A percentile compares a stretch with the other conserved stretches of the same genome.
Evolutionary conservation across 352 stramenopile genomes (phyloP).

Genomic region (Globisporangium echinulatum): DNA sequence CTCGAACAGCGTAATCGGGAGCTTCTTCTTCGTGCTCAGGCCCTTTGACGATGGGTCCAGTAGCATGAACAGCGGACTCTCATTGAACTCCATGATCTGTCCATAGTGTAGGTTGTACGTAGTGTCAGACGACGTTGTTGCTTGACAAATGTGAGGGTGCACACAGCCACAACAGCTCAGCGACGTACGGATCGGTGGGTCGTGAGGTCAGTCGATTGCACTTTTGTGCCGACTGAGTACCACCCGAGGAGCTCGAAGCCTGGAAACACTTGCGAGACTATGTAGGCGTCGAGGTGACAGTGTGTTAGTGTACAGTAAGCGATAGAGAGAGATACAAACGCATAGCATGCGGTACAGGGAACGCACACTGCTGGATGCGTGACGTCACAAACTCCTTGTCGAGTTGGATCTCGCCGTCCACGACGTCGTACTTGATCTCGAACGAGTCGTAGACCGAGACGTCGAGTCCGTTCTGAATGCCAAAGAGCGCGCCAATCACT

Average conservation of each 20-base stretch:
- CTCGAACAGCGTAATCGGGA: conserved; percentile 83
- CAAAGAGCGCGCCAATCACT: conserved; percentile 90
- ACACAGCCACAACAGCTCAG: background rate
- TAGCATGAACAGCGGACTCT: conserved; percentile 77
- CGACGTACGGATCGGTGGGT: conserved; percentile 59
- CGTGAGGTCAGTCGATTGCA: conserved; percentile 59
- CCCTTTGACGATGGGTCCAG: conserved; percentile 58
- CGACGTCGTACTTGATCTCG: conserved; percentile 76
- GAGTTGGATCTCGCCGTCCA: conserved; percentile 51
- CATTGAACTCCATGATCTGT: conserved; percentile 86
- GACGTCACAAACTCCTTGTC: conserved; percentile 79
- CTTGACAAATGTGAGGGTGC: background rate
- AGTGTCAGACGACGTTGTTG: too few relatives aligned
- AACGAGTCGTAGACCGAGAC: conserved; percentile 86
- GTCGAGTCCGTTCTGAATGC: conserved; percentile 78
- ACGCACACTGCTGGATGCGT: conserved; percentile 77
- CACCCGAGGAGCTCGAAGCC: conserved; percentile 86
- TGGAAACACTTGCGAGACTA: conserved; percentile 81
- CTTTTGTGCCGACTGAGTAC: conserved; percentile 80
- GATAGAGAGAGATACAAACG: too few relatives aligned
- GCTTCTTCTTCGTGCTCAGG: conserved; percentile 76
- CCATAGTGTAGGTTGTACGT: too few relatives aligned
- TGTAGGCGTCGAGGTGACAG: background rate
- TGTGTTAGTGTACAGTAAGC: too few relatives aligned
- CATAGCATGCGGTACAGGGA: background rate